A percentile compares a stretch with the other conserved stretches of the same genome.
Evolutionary conservation across 768 basidiomycete genomes (phyloP).

Genomic region (Sporobolomyces pararoseus): DNA sequence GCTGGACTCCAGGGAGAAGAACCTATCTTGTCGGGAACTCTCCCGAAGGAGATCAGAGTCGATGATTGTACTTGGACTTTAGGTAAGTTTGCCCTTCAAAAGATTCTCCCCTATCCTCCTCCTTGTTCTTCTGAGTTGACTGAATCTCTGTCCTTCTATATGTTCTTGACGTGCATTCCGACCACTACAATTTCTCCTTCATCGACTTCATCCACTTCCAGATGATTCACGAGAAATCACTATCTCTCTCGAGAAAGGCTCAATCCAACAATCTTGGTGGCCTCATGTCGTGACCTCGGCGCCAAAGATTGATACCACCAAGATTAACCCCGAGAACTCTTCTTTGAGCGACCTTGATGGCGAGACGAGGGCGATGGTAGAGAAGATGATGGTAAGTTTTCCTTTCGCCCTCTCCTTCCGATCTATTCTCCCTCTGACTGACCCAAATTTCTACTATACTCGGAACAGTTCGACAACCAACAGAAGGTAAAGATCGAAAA

Average conservation of each 20-base stretch:
- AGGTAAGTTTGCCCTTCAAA: constrained; percentile 55
- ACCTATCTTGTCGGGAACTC: constrained; percentile 78
- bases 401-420: not conserved
- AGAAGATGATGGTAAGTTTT: constrained; percentile 96
- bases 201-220: constrained; percentile 46
- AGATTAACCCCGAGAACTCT: constrained; percentile 91
- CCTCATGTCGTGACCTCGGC: constrained; percentile 91
- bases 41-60: constrained; percentile 88
- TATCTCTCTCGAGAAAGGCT: constrained; percentile 80
- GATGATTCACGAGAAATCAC: constrained; percentile 72
- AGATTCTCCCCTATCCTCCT: not conserved
- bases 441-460: not conserved
- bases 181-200: not conserved
- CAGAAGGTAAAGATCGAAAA: constrained; percentile 52
- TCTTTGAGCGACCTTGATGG: constrained; percentile 93
- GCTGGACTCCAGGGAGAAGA: constrained; percentile 82
- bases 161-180: too few relatives aligned
- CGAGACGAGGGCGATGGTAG: constrained; percentile 95
- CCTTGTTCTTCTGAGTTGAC: too few relatives aligned
- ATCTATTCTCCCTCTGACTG: not conserved
- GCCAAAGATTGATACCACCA: constrained; percentile 92
- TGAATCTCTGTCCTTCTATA: not conserved
- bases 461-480: constrained; percentile 52
- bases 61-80: constrained; percentile 97
- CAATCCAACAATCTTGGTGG: constrained; percentile 88